A percentile compares a stretch with the other conserved stretches of the same genome.
Conservation (phyloP, 2,329 filamentous ascomycete species). For the Hypoxylon sp. region DNA sequence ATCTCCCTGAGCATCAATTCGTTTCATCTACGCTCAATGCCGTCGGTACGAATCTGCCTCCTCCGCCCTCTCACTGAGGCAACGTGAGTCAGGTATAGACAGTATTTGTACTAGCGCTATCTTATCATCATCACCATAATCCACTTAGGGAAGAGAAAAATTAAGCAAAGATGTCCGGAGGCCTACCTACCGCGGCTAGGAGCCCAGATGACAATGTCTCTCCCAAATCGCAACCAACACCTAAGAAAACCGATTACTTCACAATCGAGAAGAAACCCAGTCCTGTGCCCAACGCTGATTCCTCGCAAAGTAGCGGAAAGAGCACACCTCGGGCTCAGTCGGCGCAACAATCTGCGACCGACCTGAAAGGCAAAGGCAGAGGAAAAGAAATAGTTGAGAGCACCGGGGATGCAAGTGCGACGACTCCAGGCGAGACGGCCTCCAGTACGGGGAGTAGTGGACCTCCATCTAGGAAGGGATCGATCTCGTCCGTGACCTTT, state of each 20-base stretch:
- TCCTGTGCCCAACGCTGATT: slow-evolving; percentile 6
- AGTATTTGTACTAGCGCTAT: slow-evolving; percentile 37
- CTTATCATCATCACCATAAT: slow-evolving; percentile 31
- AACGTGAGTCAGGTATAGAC: slow-evolving; percentile 58
- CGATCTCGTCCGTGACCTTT: slow-evolving; percentile 65
- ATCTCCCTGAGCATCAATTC: slow-evolving; percentile 34
- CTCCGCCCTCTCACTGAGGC: slow-evolving; percentile 62
- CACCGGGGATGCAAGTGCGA: slow-evolving; percentile 53
- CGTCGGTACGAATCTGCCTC: slow-evolving; percentile 56
- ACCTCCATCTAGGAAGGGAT: slow-evolving; percentile 61
- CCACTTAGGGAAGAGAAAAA: slow-evolving; percentile 23
- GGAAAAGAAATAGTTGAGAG: slow-evolving; percentile 50
- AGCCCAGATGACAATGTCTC: slow-evolving; percentile 52
- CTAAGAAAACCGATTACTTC: slow-evolving; percentile 52
- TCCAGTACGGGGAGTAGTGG: slow-evolving; percentile 56
- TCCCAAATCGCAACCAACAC: slow-evolving; percentile 49
- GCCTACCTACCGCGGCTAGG: slow-evolving; percentile 41
- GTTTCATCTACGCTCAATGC: slow-evolving; percentile 54
- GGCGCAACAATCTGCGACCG: slow-evolving; percentile 29
- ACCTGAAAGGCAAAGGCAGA: slow-evolving; percentile 40
- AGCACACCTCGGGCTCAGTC: slow-evolving; percentile 33
- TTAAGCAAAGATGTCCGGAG: slow-evolving; percentile 48
- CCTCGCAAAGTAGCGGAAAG: slow-evolving; percentile 35
- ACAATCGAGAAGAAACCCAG: slow-evolving; percentile 42
- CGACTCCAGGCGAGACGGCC: slow-evolving; percentile 55